Percentiles rank a stretch among this genome's conserved stretches.
Evolutionary conservation across 1,139 yeast genomes (phyloP).

Genomic region (Kodamaea fungicola): DNA sequence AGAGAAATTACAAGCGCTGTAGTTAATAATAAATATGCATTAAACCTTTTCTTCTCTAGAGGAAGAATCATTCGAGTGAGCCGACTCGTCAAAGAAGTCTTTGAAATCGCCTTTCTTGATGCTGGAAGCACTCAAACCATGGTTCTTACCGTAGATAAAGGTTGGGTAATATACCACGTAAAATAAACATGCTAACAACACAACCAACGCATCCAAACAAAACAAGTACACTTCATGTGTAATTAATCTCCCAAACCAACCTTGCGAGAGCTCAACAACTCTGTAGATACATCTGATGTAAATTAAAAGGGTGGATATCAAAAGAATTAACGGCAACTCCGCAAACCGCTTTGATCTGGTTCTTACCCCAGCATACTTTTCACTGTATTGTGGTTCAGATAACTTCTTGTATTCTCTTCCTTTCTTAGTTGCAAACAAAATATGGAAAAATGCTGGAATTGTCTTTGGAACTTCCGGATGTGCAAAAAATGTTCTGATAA

Average conservation of each 20-base stretch:
- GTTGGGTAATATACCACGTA: slow-evolving; percentile 65
- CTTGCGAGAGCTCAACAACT: slow-evolving; percentile 27
- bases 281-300: slow-evolving; percentile 31
- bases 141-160: slow-evolving; percentile 43
- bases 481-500: slow-evolving; percentile 16
- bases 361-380: slow-evolving; percentile 5
- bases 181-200: slow-evolving; percentile 41
- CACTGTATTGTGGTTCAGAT: slow-evolving; percentile 19
- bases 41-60: not conserved
- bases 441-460: slow-evolving; percentile 6
- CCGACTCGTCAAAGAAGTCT: too few species aligned
- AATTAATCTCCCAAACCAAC: slow-evolving; percentile 33
- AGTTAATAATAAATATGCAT: not conserved
- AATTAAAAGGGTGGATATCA: slow-evolving; percentile 16
- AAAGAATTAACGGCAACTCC: slow-evolving; percentile 20
- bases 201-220: slow-evolving; percentile 74
- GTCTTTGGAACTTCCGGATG: not conserved
- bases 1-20: not conserved
- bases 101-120: not conserved
- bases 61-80: not conserved
- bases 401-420: slow-evolving; percentile 14
- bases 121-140: slow-evolving; percentile 16
- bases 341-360: slow-evolving; percentile 12
- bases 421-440: slow-evolving; percentile 21
- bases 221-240: slow-evolving; percentile 68